phyloP scores from a whole-genome alignment of 306 rosid genomes.

The Glycine latifolia region DNA sequence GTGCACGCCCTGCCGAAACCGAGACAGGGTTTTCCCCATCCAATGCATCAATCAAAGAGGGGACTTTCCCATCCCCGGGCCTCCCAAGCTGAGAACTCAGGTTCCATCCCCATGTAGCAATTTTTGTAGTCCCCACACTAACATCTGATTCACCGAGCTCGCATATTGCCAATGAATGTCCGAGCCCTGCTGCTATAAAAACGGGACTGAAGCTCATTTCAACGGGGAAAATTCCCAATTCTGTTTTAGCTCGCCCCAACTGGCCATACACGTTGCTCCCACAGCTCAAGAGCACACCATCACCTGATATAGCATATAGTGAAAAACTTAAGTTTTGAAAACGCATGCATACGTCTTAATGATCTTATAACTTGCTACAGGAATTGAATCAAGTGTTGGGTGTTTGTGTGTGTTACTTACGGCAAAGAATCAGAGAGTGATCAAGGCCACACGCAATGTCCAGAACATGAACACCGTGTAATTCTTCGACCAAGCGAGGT shows the following conservation, averaged over 20 bases:
- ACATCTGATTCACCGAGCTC: slow-evolving; percentile 51
- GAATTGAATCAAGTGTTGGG: too few relatives aligned
- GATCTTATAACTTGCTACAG: too few relatives aligned
- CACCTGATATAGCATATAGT: slow-evolving; percentile 52
- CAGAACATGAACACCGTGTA: slow-evolving; percentile 61
- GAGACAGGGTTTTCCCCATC: slow-evolving; percentile 67
- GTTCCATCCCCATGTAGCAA: slow-evolving; percentile 96
- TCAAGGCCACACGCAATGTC: slow-evolving; percentile 94
- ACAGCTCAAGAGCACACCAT: slow-evolving; percentile 73
- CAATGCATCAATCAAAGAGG: slow-evolving; percentile 65
- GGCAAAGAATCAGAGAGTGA: slow-evolving; percentile 83
- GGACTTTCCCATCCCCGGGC: slow-evolving; percentile 61
- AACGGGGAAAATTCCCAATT: slow-evolving; percentile 78
- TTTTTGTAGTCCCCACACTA: slow-evolving; percentile 50
- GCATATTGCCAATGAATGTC: slow-evolving; percentile 90
- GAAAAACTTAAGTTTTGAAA: too few relatives aligned
- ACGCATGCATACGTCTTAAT: too few relatives aligned
- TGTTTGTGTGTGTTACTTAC: slow-evolving; percentile 53
- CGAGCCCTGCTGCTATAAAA: slow-evolving; percentile 84
- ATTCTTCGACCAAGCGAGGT: slow-evolving; percentile 73
- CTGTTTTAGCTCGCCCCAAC: slow-evolving; percentile 69
- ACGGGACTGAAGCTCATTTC: slow-evolving; percentile 57
- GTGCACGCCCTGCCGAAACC: slow-evolving; percentile 86
- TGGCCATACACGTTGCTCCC: slow-evolving; percentile 88
- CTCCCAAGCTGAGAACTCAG: slow-evolving; percentile 85